phyloP scores from a whole-genome alignment of 495 filamentous ascomycete species.

The Penicillium samsonianum region DNA sequence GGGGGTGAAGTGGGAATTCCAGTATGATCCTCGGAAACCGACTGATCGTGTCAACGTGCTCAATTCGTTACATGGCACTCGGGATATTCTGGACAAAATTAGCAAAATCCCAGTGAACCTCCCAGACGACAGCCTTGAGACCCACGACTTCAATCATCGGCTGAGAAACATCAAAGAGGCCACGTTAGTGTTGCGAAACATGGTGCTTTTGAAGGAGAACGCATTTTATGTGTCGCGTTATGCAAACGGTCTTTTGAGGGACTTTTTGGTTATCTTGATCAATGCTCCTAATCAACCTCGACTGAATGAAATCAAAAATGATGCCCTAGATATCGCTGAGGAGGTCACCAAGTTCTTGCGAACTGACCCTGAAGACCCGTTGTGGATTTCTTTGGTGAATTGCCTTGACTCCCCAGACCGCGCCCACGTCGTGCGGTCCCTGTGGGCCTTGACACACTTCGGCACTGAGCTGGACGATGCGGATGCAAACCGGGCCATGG shows the following conservation, averaged over 20 bases:
- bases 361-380: conserved; percentile 68
- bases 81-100: conserved; percentile 71
- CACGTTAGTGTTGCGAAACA: conserved; percentile 85
- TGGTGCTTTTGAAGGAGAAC: conserved; percentile 88
- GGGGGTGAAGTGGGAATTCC: conserved; percentile 76
- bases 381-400: conserved; percentile 73
- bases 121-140: conserved; percentile 68
- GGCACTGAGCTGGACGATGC: conserved; percentile 78
- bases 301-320: conserved; percentile 84
- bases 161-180: conserved; percentile 82
- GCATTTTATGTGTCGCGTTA: conserved; percentile 76
- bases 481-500: conserved; percentile 63
- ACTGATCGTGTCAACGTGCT: conserved; percentile 68
- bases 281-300: conserved; percentile 73
- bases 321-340: conserved; percentile 90
- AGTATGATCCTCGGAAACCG: conserved; percentile 60
- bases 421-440: conserved; percentile 79
- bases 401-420: conserved; percentile 76
- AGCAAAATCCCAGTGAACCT: conserved; percentile 56
- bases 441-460: conserved; percentile 84
- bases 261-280: conserved; percentile 78
- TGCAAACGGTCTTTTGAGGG: conserved; percentile 64
- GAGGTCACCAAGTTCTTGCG: conserved; percentile 79
- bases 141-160: conserved; percentile 67
- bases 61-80: conserved; percentile 63